Percentiles rank a stretch among this genome's conserved stretches.
phyloP scores from a whole-genome alignment of 208 protist species.

The Acanthamoeba castellanii region DNA sequence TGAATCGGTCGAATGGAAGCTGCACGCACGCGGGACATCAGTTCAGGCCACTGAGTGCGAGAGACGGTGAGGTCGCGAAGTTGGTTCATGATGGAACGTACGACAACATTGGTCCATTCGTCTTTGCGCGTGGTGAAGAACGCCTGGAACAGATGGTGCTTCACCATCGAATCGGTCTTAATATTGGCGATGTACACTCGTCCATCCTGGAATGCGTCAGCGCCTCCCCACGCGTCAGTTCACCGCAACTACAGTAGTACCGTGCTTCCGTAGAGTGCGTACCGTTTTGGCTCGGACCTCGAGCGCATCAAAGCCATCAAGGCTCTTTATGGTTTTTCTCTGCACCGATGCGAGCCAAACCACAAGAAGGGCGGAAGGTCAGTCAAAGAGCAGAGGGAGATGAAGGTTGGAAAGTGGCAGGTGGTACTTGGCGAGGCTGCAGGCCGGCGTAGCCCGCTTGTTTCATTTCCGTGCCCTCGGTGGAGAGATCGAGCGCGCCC shows the following conservation, averaged over 20 bases:
- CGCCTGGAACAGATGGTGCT: conserved; percentile 49
- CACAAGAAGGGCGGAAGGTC: not conserved
- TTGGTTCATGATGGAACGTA: not conserved
- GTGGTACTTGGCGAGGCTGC: not conserved
- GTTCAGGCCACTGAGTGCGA: too few relatives aligned
- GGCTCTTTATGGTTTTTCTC: not conserved
- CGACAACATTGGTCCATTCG: conserved; percentile 45
- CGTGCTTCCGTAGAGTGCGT: not conserved
- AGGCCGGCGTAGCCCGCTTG: conserved; percentile 32
- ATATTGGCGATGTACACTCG: conserved; percentile 66
- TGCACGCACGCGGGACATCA: not conserved
- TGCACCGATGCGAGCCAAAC: too few relatives aligned
- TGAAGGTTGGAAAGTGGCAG: not conserved
- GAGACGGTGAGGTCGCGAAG: not conserved
- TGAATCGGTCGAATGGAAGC: conserved; percentile 62
- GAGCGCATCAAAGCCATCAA: conserved; percentile 37
- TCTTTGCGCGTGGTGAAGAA: conserved; percentile 66
- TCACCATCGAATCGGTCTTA: conserved; percentile 37
- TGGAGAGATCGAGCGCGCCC: not conserved
- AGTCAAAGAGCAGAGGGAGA: too few relatives aligned
- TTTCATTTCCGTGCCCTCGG: conserved; percentile 44
- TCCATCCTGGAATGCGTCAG: not conserved
- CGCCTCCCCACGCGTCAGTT: not conserved
- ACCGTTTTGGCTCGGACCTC: conserved; percentile 60
- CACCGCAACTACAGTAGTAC: not conserved